These are phyloP conservation scores for Nyssa sinensis DNA, from an alignment of 148 eudicot species.

Conservation along the genomic window DNA sequence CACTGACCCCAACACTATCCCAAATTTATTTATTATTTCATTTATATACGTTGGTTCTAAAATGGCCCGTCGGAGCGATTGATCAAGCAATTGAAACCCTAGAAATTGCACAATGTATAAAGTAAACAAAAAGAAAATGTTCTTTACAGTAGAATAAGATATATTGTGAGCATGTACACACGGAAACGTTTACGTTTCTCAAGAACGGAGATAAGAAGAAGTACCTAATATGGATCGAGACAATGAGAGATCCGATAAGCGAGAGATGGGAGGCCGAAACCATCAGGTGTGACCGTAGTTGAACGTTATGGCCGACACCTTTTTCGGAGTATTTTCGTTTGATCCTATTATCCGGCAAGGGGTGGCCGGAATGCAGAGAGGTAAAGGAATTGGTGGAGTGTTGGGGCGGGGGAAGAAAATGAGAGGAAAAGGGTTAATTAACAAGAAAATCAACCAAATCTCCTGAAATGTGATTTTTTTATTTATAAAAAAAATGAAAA, in stretches of 20 bases:
- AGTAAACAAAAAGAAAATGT: background rate
- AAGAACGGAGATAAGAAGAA: background rate
- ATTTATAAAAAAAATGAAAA: too few relatives aligned
- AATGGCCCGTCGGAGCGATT: background rate
- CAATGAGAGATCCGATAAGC: constrained; percentile 22
- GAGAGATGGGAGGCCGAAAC: constrained; percentile 18
- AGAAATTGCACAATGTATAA: background rate
- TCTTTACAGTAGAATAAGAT: background rate
- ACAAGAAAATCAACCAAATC: too few relatives aligned
- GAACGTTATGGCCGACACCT: too few relatives aligned
- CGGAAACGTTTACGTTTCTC: background rate
- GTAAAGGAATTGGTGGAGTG: too few relatives aligned
- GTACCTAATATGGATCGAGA: constrained; percentile 1
- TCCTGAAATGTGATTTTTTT: too few relatives aligned
- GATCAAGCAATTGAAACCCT: constrained; percentile 15
- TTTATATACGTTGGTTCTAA: background rate
- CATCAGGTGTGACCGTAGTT: too few relatives aligned
- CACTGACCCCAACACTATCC: background rate
- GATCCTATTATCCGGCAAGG: too few relatives aligned
- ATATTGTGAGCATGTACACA: too few relatives aligned
- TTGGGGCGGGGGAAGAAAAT: too few relatives aligned
- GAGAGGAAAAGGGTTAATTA: too few relatives aligned
- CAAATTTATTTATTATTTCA: background rate
- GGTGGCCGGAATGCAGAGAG: too few relatives aligned
- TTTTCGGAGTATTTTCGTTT: too few relatives aligned